Conservation (phyloP, 2,329 filamentous ascomycete species). For the Zymoseptoria pseudotritici region DNA sequence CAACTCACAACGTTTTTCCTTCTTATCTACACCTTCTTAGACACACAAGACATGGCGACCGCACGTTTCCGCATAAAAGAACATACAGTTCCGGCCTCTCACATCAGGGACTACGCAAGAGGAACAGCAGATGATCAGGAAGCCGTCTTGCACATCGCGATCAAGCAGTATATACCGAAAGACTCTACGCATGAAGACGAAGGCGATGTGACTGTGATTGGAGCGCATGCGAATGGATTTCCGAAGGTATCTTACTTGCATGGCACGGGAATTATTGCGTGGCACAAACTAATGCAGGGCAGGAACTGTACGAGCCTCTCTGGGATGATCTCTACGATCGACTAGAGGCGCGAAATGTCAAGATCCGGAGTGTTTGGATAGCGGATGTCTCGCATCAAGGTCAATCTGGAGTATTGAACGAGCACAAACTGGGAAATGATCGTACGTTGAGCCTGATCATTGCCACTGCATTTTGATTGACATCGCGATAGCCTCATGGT, state of each 20-base stretch:
- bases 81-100: conserved; percentile 64
- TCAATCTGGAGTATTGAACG: conserved; percentile 69
- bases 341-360: conserved; percentile 49
- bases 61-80: conserved; percentile 59
- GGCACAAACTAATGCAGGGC: neutral
- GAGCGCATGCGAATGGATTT: conserved; percentile 84
- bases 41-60: conserved; percentile 14
- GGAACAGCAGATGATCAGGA: conserved; percentile 67
- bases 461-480: conserved; percentile 2
- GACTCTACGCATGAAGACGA: conserved; percentile 60
- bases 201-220: conserved; percentile 79
- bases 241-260: conserved; percentile 57
- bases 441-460: conserved; percentile 46
- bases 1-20: no score
- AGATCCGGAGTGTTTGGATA: conserved; percentile 80
- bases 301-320: conserved; percentile 88
- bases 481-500: conserved; percentile 61
- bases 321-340: conserved; percentile 72
- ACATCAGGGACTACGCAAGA: conserved; percentile 74
- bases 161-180: conserved; percentile 83
- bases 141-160: conserved; percentile 61
- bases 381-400: conserved; percentile 84
- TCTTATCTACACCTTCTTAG: neutral
- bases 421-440: conserved; percentile 70
- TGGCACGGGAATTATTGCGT: neutral